Base-by-base conservation (phyloP, 176 grass and related monocot species). In the Aegilops longissima region DNA sequence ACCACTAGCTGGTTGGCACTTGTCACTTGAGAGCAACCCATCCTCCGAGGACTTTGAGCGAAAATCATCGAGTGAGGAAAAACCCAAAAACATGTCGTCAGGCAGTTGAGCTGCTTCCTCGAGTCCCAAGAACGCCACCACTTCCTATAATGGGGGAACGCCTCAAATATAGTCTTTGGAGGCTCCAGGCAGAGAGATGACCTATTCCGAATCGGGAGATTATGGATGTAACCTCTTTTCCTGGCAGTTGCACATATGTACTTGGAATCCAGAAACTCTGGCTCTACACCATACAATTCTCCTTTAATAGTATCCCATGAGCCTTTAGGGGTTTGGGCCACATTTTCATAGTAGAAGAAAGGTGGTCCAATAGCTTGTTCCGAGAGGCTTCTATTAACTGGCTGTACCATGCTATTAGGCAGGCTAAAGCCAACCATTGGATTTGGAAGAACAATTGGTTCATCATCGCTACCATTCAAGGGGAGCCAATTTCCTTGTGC, bases 291-390 rank as follows among this genome's bases (percentile, higher is more conserved):
- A 85, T 93, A 95, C 20, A 98, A 66, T 16, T 84, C 86, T 3
- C 92, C 66, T 9, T 93, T 92, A 13, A 98, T 95, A 3, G 38
- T 91, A 38, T 76, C 21, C 95, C 95, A 98, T 5, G 90, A 67
- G 17, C 93, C 87, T 72, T 92, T 95, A 36, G 96, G 96, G 29
- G 96, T 81, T 29, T 86, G 81, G 6, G 95, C 90, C 12, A 95
- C 93, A 66, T 95, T 98, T 63, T 95, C 93, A 44, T 95, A 95
- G 14, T 90, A 98, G 76, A 98, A 98, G 65, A 84, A 98, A 1
- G 96, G 96, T 30, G 90, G 88, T 1, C 96, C 96, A 25, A 38
- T 45, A 63, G 90, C 93, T 25, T 73, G 38, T 17, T 83, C 52
- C 6, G 86, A 88, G 12, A 95, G 58, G 0, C 21, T 64, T 80